phyloP scores from a whole-genome alignment of 257 asterid species.

The Agastache rugosa region DNA sequence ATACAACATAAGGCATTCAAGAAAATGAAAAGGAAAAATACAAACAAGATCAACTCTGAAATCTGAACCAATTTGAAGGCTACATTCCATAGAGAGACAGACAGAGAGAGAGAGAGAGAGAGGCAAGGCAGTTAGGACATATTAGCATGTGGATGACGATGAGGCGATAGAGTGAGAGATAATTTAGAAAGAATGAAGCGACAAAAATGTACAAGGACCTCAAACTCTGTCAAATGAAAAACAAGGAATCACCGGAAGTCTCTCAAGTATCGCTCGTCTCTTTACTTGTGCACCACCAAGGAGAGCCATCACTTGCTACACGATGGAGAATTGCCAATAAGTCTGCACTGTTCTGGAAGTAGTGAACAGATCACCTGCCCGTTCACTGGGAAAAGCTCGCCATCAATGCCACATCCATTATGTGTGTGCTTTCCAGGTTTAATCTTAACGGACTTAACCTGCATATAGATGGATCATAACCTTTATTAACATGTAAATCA shows the following conservation, averaged over 20 bases:
- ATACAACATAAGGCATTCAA: slow-evolving; percentile 12
- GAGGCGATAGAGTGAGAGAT: slow-evolving; percentile 21
- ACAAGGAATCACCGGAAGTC: slow-evolving; percentile 12
- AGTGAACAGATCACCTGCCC: slow-evolving; percentile 82
- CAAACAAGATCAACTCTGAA: slow-evolving; percentile 22
- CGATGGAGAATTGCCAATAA: slow-evolving; percentile 71
- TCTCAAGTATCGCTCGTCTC: slow-evolving; percentile 15
- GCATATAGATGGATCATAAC: slow-evolving; percentile 34
- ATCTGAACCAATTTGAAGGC: slow-evolving; percentile 17
- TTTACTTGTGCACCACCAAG: slow-evolving; percentile 12
- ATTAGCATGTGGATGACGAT: slow-evolving; percentile 14
- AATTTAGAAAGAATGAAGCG: slow-evolving; percentile 46
- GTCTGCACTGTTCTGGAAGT: slow-evolving; percentile 96
- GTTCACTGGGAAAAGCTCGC: slow-evolving; percentile 87
- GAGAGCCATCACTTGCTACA: slow-evolving; percentile 48
- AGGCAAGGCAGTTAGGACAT: neutral
- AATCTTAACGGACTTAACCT: slow-evolving; percentile 92
- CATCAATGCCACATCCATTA: slow-evolving; percentile 93
- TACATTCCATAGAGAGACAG: slow-evolving; percentile 33
- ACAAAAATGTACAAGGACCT: slow-evolving; percentile 50
- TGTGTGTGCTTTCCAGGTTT: slow-evolving; percentile 89
- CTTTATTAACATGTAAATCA: neutral
- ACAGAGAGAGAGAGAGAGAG: neutral
- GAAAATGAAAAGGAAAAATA: neutral
- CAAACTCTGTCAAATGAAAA: slow-evolving; percentile 34